Evolutionary conservation across 495 filamentous ascomycete species (phyloP).

Genomic region (Durotheca rogersii): DNA sequence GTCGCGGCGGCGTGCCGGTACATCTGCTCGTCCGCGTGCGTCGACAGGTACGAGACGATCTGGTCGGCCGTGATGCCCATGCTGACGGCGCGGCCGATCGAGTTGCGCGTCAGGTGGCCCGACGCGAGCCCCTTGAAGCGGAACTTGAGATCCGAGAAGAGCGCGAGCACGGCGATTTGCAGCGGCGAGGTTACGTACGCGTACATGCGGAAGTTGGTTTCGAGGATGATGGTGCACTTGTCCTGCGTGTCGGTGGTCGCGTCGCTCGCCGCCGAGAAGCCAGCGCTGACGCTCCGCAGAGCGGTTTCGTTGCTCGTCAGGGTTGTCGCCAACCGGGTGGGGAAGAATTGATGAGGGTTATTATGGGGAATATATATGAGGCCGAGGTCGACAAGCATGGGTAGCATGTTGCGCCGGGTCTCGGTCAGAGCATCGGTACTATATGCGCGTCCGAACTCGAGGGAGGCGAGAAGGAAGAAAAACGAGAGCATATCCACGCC

Average conservation of each 20-base stretch:
- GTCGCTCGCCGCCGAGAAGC: conserved; percentile 49
- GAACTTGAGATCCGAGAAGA: conserved; percentile 81
- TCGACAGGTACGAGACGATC: conserved; percentile 83
- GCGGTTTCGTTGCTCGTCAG: conserved; percentile 79
- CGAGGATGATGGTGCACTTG: conserved; percentile 87
- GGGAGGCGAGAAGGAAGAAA: conserved; percentile 89
- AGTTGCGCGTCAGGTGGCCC: conserved; percentile 81
- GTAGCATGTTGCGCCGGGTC: conserved; percentile 81
- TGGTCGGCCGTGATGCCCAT: conserved; percentile 93
- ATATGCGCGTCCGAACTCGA: conserved; percentile 89
- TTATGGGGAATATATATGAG: conserved; percentile 71
- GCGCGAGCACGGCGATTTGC: conserved; percentile 88
- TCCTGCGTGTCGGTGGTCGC: conserved; percentile 46
- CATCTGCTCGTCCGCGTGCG: conserved; percentile 93
- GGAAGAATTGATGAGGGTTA: conserved; percentile 73
- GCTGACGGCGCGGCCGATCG: conserved; percentile 78
- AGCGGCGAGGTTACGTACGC: conserved; percentile 92
- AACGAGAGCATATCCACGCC: conserved; percentile 92
- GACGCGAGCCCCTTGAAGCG: conserved; percentile 92
- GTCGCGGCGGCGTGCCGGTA: conserved; percentile 59
- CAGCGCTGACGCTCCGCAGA: conserved; percentile 60
- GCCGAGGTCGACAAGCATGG: conserved; percentile 83
- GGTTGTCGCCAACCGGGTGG: conserved; percentile 91
- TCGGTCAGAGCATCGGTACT: conserved; percentile 74
- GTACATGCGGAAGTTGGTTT: conserved; percentile 98